Conservation (phyloP, 2,329 filamentous ascomycete species). For the Aspergillus quadricinctus region DNA sequence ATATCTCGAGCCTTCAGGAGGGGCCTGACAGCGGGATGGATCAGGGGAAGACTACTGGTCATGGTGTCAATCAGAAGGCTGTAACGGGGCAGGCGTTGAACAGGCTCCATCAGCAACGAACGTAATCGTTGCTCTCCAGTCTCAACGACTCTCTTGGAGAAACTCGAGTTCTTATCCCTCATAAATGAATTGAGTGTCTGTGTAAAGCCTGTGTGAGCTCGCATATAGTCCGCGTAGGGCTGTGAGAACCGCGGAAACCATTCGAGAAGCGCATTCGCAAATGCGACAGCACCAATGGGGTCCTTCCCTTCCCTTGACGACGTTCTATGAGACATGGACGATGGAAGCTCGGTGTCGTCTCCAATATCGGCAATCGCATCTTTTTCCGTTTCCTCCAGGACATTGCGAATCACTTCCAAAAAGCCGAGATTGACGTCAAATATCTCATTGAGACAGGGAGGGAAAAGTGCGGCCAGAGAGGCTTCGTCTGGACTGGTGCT, state of each 20-base stretch:
- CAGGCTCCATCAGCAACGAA: slow-evolving; percentile 90
- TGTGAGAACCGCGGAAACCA: slow-evolving; percentile 92
- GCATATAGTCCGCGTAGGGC: slow-evolving; percentile 90
- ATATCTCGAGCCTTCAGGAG: slow-evolving; percentile 89
- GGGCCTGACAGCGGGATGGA: slow-evolving; percentile 75
- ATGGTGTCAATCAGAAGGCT: slow-evolving; percentile 97
- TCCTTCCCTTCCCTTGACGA: slow-evolving; percentile 54
- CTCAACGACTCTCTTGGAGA: slow-evolving; percentile 73
- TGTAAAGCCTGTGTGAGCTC: slow-evolving; percentile 81
- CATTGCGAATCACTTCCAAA: slow-evolving; percentile 66
- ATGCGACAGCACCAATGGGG: slow-evolving; percentile 69
- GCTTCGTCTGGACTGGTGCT: slow-evolving; percentile 69
- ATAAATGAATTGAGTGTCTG: slow-evolving; percentile 74
- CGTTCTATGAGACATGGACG: slow-evolving; percentile 45
- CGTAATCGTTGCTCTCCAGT: slow-evolving; percentile 86
- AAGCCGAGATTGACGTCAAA: slow-evolving; percentile 78
- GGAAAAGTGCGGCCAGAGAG: slow-evolving; percentile 74
- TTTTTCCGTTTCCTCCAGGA: slow-evolving; percentile 80
- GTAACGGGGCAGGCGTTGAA: slow-evolving; percentile 90
- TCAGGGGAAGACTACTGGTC: slow-evolving; percentile 74
- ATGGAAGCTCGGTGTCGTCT: slow-evolving; percentile 45
- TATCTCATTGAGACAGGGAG: slow-evolving; percentile 73
- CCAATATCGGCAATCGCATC: slow-evolving; percentile 75
- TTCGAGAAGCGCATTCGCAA: slow-evolving; percentile 77
- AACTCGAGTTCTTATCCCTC: slow-evolving; percentile 71